Evolutionary conservation across 2,329 filamentous ascomycete species (phyloP), one percentile per base, ranked within the genome.

Genomic region (Aspergillus awamori): DNA sequence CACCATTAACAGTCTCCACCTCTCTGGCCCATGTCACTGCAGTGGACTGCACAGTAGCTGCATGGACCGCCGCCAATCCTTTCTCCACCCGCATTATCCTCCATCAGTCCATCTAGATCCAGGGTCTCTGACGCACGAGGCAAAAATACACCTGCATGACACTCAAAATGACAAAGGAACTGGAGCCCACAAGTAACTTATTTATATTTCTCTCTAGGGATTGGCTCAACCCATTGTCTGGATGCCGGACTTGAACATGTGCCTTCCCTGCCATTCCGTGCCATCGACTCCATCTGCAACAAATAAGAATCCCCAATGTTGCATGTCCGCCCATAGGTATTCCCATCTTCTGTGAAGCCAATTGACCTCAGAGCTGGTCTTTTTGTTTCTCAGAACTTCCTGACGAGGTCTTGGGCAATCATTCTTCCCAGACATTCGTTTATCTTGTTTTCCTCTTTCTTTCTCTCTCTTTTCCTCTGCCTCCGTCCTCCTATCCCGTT

Each of bases 81-180:
- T 63, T 72, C 70, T 70, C 70, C 68, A 70, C 72, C 57, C 60
- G 61, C 54, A 60, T 63, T 65, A 65, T 68, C 64, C 69, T 60
- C 63, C 64, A 64, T 69, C 67, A 65, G 61, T 65, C 65, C 71
- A 75, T 77, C 74, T 77, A 77, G 75, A 76, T 77, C 74, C 70
- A 75, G 73, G 74, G 73, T 74, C 71, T 75, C 73, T 76, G 72
- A 77, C 73, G 74, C 74, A 76, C 72, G 70, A 76, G 72, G 73
- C 67, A 76, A 75, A 74, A 74, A 71, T 74, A 73, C 72, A 74
- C 72, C 73, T 77, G 75, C 75, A 77, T 71, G 70, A 72, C 69
- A 67, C 74, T 76, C 73, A 71, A 76, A 77, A 76, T 69, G 75
- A 76, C 70, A 72, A 77, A 64, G 57, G 63, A 63, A 66, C 64